A percentile compares a stretch with the other conserved stretches of the same genome.
These are phyloP conservation scores for Pseudocercospora crystallina DNA, from an alignment of 2,329 filamentous ascomycete species.

Conservation along the genomic window DNA sequence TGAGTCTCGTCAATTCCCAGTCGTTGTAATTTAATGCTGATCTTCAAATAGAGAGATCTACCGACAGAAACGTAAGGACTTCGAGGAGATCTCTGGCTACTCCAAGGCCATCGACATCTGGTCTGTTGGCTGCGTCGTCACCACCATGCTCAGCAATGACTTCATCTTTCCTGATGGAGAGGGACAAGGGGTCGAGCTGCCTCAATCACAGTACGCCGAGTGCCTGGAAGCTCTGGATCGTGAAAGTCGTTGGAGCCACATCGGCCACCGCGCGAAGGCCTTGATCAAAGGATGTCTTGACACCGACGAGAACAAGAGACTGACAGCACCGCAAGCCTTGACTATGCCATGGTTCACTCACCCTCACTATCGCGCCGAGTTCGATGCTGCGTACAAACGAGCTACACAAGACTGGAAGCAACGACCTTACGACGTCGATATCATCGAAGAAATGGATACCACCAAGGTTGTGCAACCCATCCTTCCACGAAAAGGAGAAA, in stretches of 20 bases:
- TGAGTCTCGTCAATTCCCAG: conserved; percentile 42
- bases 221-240: conserved; percentile 47
- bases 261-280: conserved; percentile 47
- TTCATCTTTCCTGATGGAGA: conserved; percentile 44
- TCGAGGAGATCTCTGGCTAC: conserved; percentile 45
- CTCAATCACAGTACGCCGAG: background rate
- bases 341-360: conserved; percentile 59
- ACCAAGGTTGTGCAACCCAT: conserved; percentile 5
- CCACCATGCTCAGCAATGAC: conserved; percentile 52
- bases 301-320: conserved; percentile 49
- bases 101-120: conserved; percentile 62
- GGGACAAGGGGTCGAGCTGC: conserved; percentile 11
- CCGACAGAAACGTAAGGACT: conserved; percentile 21
- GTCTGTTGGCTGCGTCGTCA: conserved; percentile 59
- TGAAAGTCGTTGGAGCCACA: conserved; percentile 42
- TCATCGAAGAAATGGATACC: conserved; percentile 23
- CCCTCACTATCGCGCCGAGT: conserved; percentile 45
- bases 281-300: conserved; percentile 56
- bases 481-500: background rate
- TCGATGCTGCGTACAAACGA: conserved; percentile 52
- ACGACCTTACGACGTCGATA: conserved; percentile 7
- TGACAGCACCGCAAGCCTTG: conserved; percentile 56
- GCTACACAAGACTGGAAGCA: conserved; percentile 53
- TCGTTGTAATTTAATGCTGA: conserved; percentile 6
- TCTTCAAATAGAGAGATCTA: conserved; percentile 37